Evolutionary conservation across 2,329 filamentous ascomycete species (phyloP), one percentile per base, ranked within the genome.

Genomic region (Pestalotiopsis sp.): DNA sequence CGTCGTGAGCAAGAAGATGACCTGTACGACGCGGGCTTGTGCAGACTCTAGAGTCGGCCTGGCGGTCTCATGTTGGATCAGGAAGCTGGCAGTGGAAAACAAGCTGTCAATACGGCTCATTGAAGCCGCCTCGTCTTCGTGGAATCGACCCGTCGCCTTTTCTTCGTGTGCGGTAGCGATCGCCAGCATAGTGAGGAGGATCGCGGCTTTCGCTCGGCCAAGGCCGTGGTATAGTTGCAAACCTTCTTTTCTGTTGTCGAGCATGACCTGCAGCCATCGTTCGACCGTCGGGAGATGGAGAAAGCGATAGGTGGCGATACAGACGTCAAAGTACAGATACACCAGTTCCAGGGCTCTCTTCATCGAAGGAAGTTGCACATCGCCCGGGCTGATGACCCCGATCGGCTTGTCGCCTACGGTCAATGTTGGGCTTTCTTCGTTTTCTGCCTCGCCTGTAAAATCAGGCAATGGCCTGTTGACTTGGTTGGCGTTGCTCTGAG

Each of bases 261-360:
- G 71, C 60, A 85, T 79, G 3, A 78, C 72, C 31, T 81, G 76
- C 11, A 85, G 74, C 85, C 86, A 88, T 4, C 72, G 67, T 61
- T 85, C 80, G 7, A 88, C 83, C 14, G 81, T 84, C 0, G 83
- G 84, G 4, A 85, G 80, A 73, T 89, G 86, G 27, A 90, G 75
- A 69, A 88, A 87, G 3, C 87, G 82, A 72, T 89, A 88, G 0
- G 88, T 90, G 4, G 87, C 86, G 38, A 88, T 84, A 20, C 86
- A 88, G 70, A 85, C 86, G 60, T 89, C 87, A 72, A 90, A 90
- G 71, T 89, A 90, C 25, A 86, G 80, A 4, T 72, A 68, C 55
- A 79, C 66, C 14, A 79, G 71, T 1, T 74, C 69, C 9, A 68
- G 59, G 12, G 73, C 71, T 2, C 68, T 49, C 1, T 71, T 60